Percentiles rank a stretch among this genome's conserved stretches.
phyloP scores from a whole-genome alignment of 805 yeast species.

The Saccharomycopsis selenospora region DNA sequence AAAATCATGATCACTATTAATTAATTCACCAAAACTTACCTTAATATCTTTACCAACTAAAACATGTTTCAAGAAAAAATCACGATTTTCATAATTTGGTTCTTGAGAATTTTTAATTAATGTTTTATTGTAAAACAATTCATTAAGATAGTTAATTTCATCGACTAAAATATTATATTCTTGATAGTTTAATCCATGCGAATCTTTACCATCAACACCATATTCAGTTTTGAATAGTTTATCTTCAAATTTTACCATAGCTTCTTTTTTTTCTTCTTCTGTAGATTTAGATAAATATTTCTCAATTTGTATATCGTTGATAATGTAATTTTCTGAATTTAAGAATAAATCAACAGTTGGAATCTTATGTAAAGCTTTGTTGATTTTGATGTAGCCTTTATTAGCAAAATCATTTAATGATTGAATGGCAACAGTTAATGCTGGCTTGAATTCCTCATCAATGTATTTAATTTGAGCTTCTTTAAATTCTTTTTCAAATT shows the following conservation, averaged over 20 bases:
- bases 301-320: no score
- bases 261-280: conserved; percentile 23
- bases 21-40: conserved; percentile 24
- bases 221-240: conserved; percentile 21
- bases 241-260: conserved; percentile 30
- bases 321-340: conserved; percentile 15
- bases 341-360: conserved; percentile 29
- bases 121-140: conserved; percentile 16
- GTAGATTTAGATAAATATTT: not conserved
- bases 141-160: conserved; percentile 15
- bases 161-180: conserved; percentile 14
- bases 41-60: conserved; percentile 15
- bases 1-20: conserved; percentile 17
- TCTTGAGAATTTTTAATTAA: conserved; percentile 10
- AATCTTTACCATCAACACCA: conserved; percentile 7
- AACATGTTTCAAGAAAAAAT: conserved; percentile 12
- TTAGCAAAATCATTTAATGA: conserved; percentile 15
- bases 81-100: conserved; percentile 9
- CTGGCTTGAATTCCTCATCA: conserved; percentile 11
- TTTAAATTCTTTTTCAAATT: conserved; percentile 15
- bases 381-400: conserved; percentile 25
- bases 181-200: conserved; percentile 8
- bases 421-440: conserved; percentile 8
- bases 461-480: conserved; percentile 10
- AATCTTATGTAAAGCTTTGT: conserved; percentile 32